These are phyloP conservation scores for Aspergillus sp. DNA, from an alignment of 2,329 filamentous ascomycete genomes.

Conservation along the genomic window DNA sequence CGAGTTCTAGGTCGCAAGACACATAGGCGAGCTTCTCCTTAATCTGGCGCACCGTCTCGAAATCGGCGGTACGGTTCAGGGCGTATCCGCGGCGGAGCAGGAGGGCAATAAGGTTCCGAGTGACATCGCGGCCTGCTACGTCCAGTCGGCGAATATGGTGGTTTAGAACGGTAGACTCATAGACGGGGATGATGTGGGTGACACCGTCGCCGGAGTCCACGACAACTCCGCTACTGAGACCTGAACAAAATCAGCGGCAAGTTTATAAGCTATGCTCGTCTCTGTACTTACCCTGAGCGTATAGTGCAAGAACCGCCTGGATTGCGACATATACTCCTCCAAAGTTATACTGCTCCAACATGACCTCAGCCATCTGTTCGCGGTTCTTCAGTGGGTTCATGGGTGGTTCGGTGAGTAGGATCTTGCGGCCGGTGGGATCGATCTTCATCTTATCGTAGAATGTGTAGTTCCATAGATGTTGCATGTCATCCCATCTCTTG, in stretches of 20 bases:
- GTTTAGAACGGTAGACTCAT: constrained; percentile 96
- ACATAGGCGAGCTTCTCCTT: constrained; percentile 99
- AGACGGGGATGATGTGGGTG: constrained; percentile 97
- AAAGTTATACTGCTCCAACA: constrained; percentile 97
- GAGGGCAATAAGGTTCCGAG: constrained; percentile 94
- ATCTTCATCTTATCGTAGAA: constrained; percentile 97
- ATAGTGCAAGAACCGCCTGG: constrained; percentile 91
- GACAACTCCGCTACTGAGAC: constrained; percentile 90
- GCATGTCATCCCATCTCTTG: constrained; percentile 99
- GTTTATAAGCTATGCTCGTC: constrained; percentile 7
- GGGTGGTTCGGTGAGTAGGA: constrained; percentile 92
- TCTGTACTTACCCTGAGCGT: constrained; percentile 75
- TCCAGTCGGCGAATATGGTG: constrained; percentile 92
- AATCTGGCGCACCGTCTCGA: constrained; percentile 98
- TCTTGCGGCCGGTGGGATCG: constrained; percentile 89
- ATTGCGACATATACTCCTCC: constrained; percentile 98
- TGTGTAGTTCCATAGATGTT: constrained; percentile 98
- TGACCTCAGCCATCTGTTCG: constrained; percentile 97
- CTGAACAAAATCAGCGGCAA: constrained; percentile 40
- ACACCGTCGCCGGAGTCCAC: constrained; percentile 98
- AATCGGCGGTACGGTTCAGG: constrained; percentile 96
- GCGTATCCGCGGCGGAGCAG: constrained; percentile 92
- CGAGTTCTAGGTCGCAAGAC: constrained; percentile 93
- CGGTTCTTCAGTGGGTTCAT: constrained; percentile 98
- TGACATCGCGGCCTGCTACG: constrained; percentile 94